Evolutionary conservation across 768 basidiomycete species (phyloP), one percentile per base, ranked within the genome.

Genomic region (Goffeauzyma gilvescens): DNA sequence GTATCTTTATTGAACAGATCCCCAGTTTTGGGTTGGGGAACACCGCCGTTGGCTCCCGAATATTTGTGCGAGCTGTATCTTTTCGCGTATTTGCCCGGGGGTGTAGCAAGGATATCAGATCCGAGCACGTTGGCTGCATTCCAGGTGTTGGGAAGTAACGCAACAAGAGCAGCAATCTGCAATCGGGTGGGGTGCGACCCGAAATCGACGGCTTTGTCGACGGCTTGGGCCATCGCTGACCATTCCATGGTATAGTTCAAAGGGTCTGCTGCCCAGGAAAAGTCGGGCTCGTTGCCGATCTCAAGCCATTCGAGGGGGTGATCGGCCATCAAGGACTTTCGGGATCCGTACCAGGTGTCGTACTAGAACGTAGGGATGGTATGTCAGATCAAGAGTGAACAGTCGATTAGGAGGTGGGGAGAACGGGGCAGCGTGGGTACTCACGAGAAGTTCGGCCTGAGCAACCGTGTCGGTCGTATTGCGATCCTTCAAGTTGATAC

Each of bases 1-100:
- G 36, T 38, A 4, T n/a, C 32, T 39, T 51, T 51, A 28, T 48
- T 34, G 42, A 51, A 42, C 24, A 51, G 41, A n/a, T 25, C 42
- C 3, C 50, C 50, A 2, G 33, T 22, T 37, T 20, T 36, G 14
- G 46, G 38, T 15, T 32, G 27, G 30, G 40, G 40, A 3, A n/a
- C 15, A 31, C 18, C 27, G 12, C 21, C 7, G 12, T 4, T 27
- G 6, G 23, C 17, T 24, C 23, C 26, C 22, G 14, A 3, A 6
- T 18, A n/a, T 13, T 12, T 39, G 13, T 5, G 17, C 7, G 14
- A 26, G 23, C 18, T 14, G 23, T 24, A 1, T 27, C 26, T 28
- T 12, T n/a, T n/a, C n/a, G n/a, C n/a, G n/a, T n/a, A n/a, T n/a
- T n/a, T n/a, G n/a, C n/a, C n/a, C n/a, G n/a, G n/a, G n/a, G n/a